Evolutionary conservation across 768 basidiomycete genomes (phyloP), one percentile per base, ranked within the genome.

Genomic region (Auricularia heimuer): DNA sequence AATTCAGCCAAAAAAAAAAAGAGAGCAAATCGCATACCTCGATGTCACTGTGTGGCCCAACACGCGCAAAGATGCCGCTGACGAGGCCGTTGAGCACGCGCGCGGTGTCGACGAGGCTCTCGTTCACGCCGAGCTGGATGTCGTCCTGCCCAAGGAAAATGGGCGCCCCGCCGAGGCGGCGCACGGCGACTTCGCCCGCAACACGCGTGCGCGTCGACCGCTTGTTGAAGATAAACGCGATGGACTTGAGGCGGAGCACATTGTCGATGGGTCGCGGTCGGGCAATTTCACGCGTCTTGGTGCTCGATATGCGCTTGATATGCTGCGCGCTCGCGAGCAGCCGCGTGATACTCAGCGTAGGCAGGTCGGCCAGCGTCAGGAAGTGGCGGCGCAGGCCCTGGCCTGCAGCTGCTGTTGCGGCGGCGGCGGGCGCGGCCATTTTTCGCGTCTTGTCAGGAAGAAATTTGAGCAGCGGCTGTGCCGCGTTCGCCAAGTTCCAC

Each of bases 81-180:
- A 89, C 91, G 95, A 98, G 97, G 3, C 92, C 90, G 2, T 92
- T 89, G 67, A 98, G 85, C 10, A 99, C 92, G 33, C 87, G 82
- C 12, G 92, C 89, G 0, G 90, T 86, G 77, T 99, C 97, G 47
- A 90, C 79, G 3, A 85, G 73, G 35, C 80, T 84, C 81, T 99
- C 97, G 75, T 97, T 99, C 54, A 98, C 94, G 60, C 96, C 96
- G 24, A 99, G 80, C 70, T 99, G 97, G 63, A 98, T 95, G 72
- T 98, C 97, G 2, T 89, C 88, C 60, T 77, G 77, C 2, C 95
- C 94, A 7, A 98, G 80, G 75, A 98, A 99, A 69, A 98, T 81
- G 0, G 96, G 87, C 7, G 87, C 85, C 3, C 94, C 97, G 21
- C 96, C 96, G 0, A 99, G 83, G 12, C 93, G 75, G 1, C 80